Base-by-base conservation (phyloP, 495 filamentous ascomycete genomes). In the Penicillium samsonianum region DNA sequence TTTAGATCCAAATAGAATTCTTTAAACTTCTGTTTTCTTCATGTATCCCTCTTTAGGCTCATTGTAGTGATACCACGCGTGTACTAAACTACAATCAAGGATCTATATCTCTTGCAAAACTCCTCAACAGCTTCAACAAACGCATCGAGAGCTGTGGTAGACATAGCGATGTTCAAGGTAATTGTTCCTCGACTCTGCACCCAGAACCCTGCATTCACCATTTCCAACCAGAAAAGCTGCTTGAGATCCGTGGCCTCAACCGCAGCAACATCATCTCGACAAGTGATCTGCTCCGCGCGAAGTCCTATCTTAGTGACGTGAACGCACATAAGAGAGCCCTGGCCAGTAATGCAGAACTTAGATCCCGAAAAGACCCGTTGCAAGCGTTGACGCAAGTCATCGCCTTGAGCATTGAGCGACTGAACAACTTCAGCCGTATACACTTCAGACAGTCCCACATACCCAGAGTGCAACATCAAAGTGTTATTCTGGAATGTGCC, bases 401-500 rank as follows among this genome's bases (percentile, higher is more conserved):
- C 37, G 9, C 50, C 50, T 26, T 20, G 25, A 16, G 50, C 16
- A 41, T 52, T 52, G 35, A 41, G 38, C n/a, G 22, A 41, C 7
- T 37, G 33, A 12, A 30, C 53, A 20, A 25, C 53, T 37, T 56
- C 43, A 26, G 53, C 20, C 2, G 53, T 56, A 41, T 49, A 56
- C 9, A 56, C 53, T 19, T 56, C 28, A 47, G 19, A 28, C 4
- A 56, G 33, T 10, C 42, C 53, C 14, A n/a, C 31, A 41, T 56
- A 56, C n/a, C 53, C 53, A 25, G 53, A 9, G n/a, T 46, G 33
- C 31, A 56, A 20, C 53, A 56, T 56, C 43, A 88, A 62, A 2
- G 79, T 77, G 58, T 88, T 88, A 59, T 88, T 89, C 51, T 89
- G 87, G 62, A 86, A 89, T 0, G 86, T 89, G 0, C 86, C 86